Conservation (phyloP, 257 asterid species). For the Ajuga chamaepitys region DNA sequence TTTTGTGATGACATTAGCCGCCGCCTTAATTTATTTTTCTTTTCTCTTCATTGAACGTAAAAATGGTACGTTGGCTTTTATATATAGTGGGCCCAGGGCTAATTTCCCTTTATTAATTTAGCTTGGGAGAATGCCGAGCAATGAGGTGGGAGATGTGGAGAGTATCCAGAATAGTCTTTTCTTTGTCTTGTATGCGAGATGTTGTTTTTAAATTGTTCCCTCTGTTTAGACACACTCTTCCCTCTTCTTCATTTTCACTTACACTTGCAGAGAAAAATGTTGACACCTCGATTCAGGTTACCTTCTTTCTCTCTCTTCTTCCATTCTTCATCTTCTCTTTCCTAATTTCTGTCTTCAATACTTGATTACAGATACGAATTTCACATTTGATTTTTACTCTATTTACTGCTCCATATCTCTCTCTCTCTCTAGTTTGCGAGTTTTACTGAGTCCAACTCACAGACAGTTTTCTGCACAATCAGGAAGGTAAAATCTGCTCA, state of each 20-base stretch:
- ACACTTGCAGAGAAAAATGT: constrained; percentile 22
- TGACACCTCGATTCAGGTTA: constrained; percentile 33
- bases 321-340: not conserved
- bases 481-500: constrained; percentile 18
- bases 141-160: no score
- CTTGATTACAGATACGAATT: not conserved
- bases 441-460: constrained; percentile 5
- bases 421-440: constrained; percentile 6
- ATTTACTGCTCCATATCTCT: not conserved
- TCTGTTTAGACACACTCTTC: not conserved
- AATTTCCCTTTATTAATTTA: no score
- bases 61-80: no score
- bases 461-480: constrained; percentile 25
- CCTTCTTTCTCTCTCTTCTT: not conserved
- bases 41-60: no score
- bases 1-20: no score
- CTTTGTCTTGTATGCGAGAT: constrained; percentile 14
- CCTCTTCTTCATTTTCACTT: not conserved
- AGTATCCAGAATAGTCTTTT: no score
- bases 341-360: not conserved
- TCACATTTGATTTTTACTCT: constrained; percentile 7
- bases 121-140: constrained; percentile 2
- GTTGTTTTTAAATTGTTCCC: not conserved
- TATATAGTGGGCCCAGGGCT: no score
- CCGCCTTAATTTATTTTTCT: no score